Conservation (phyloP, 306 rosid genomes). For the Oxytropis ochrocephala region DNA sequence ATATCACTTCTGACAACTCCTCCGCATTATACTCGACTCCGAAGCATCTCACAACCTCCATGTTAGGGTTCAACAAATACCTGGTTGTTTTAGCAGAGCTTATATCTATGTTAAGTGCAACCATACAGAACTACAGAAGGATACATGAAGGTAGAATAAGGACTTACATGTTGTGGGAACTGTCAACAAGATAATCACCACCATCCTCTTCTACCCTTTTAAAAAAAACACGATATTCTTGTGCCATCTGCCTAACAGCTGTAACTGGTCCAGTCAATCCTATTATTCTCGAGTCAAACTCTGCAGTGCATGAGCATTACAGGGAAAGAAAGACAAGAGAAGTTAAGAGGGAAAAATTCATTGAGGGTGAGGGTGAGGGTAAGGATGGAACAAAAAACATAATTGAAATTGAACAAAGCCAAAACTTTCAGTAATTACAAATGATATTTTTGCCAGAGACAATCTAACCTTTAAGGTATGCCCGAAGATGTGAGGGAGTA, state of each 20-base stretch:
- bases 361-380: background rate
- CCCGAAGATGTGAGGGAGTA: slow-evolving; percentile 61
- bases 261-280: slow-evolving; percentile 74
- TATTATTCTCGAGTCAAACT: slow-evolving; percentile 65
- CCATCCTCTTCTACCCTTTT: slow-evolving; percentile 82
- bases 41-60: slow-evolving; percentile 80
- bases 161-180: slow-evolving; percentile 81
- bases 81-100: slow-evolving; percentile 38
- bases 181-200: slow-evolving; percentile 81
- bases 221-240: slow-evolving; percentile 72
- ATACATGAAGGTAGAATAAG: background rate
- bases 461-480: slow-evolving; percentile 76
- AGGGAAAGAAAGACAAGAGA: slow-evolving; percentile 1
- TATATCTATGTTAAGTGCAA: slow-evolving; percentile 17
- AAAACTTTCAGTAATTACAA: background rate
- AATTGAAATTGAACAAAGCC: background rate
- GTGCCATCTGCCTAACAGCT: slow-evolving; percentile 89
- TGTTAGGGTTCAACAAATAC: slow-evolving; percentile 71
- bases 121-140: background rate
- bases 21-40: slow-evolving; percentile 79
- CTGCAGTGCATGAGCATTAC: slow-evolving; percentile 34
- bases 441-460: background rate
- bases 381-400: background rate
- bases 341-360: background rate
- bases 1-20: slow-evolving; percentile 56